Evolutionary conservation across 371 early-diverging fungal genomes (phyloP).

Genomic region (Mortierella sp.): DNA sequence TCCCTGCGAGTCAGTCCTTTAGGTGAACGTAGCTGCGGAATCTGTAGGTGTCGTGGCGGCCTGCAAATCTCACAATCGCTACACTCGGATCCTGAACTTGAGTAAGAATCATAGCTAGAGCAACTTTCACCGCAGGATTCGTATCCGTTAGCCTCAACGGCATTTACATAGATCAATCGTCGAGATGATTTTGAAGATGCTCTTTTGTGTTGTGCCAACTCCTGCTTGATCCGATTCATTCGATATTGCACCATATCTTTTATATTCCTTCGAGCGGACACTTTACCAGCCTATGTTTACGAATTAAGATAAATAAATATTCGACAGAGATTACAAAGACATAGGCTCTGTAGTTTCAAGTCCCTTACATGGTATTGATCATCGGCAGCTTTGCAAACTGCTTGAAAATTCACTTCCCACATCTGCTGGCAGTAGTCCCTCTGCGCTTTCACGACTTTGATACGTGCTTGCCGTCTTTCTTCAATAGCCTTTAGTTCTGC

Average conservation of each 20-base stretch:
- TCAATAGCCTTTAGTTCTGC: slow-evolving; percentile 52
- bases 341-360: background rate
- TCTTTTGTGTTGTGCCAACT: slow-evolving; percentile 30
- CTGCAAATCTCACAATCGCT: slow-evolving; percentile 48
- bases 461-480: slow-evolving; percentile 30
- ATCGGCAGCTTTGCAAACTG: slow-evolving; percentile 36
- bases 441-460: slow-evolving; percentile 21
- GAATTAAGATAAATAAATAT: background rate
- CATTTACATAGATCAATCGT: slow-evolving; percentile 10
- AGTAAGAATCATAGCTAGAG: slow-evolving; percentile 54
- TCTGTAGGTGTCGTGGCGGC: slow-evolving; percentile 7
- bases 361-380: slow-evolving; percentile 43
- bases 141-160: slow-evolving; percentile 9
- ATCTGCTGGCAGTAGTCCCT: slow-evolving; percentile 25
- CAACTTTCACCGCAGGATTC: slow-evolving; percentile 39
- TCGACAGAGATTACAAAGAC: too few species aligned
- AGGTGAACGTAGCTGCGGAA: slow-evolving; percentile 1
- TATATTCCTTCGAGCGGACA: slow-evolving; percentile 24
- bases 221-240: slow-evolving; percentile 42
- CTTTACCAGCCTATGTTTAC: slow-evolving; percentile 28
- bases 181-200: slow-evolving; percentile 12
- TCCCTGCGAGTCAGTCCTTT: slow-evolving; percentile 34
- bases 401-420: slow-evolving; percentile 37
- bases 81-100: slow-evolving; percentile 52
- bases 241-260: slow-evolving; percentile 45